Base-by-base conservation (phyloP, 805 yeast genomes). In the Cyberlindnera americana region DNA sequence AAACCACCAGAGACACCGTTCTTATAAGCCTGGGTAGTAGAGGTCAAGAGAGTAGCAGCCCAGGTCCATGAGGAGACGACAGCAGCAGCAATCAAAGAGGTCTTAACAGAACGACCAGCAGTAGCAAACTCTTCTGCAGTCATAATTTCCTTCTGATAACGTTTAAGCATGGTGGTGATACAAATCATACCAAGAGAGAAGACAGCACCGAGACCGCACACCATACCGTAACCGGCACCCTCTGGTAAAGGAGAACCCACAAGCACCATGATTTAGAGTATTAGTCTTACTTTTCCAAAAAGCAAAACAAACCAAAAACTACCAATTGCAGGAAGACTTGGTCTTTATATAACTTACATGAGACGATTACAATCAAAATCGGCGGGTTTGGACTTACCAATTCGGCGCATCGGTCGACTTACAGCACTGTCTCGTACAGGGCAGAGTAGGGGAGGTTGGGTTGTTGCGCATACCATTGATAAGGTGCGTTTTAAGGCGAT, bases 61-160 rank as follows among this genome's bases (percentile, higher is more conserved):
- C 89, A 82, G 9, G 96, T 88, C 98, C 98, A 90, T 8, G 91
- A 81, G 11, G 91, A 81, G 8, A 89, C 96, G 22, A 90, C 96
- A 7, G 96, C 95, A 7, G 95, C 81, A 5, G 91, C 81, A 46
- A 88, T 82, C 49, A 90, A 69, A 35, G 93, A 93, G 0, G 91
- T 80, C 52, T 83, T 84, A 29, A 90, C 95, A 4, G 87, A 71
- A 58, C 96, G 75, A 49, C 96, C 96, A 25, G 96, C 96, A 5
- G 96, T 89, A 3, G 95, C 78, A 52, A 90, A 90, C 58, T 89
- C 96, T 65, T 90, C 97, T 4, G 96, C 89, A 6, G 95, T 87
- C 62, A 88, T 82, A 40, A 84, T 73, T 62, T 90, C 96, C 52
- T 77, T 76, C 57, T 87, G 90, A 61, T 89, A 90, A 33, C 96